Evolutionary conservation across 2,329 filamentous ascomycete species (phyloP), one percentile per base, ranked within the genome.

Genomic region (Fonsecaea pedrosoi): DNA sequence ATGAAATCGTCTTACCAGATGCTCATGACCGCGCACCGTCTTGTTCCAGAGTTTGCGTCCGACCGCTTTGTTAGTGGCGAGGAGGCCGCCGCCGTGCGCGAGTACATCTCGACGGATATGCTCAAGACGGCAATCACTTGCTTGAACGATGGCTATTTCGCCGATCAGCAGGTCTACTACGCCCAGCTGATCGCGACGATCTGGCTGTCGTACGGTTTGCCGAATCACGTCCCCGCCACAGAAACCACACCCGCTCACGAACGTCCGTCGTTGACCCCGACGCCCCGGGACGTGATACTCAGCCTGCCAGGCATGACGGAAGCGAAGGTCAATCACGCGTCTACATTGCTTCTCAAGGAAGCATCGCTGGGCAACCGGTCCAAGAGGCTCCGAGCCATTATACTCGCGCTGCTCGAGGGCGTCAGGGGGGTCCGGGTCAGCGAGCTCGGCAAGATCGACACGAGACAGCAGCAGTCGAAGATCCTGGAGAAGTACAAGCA

Each of bases 61-160:
- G 71, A 73, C 8, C 57, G 67, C 4, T 64, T 62, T 30, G 70
- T 77, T 45, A 74, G 81, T 60, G 79, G 72, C 67, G 77, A 75
- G n/a, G 87, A 88, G 13, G 84, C 88, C 0, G 80, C 84, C 7
- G 90, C 85, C 7, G 91, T 98, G 69, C 89, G 94, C 60, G 92
- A 97, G 75, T 99, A 94, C 78, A 94, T 98, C 75, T 92, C 89
- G 60, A 88, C 89, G 4, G 91, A 97, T 71, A 92, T 98, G 2
- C 86, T 99, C 58, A 92, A 94, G 80, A 92, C 93, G 0, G 94
- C 91, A 74, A 92, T 97, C 76, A 92, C 90, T 1, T 96, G 92
- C 1, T 87, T 99, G 59, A 92, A 98, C 79, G 95, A 99, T 72
- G 90, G 92, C 0, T 97, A 98, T 78, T 99, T 98, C 78, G 94